phyloP scores from a whole-genome alignment of 1,139 yeast species.

The Taiozyma sp. region DNA sequence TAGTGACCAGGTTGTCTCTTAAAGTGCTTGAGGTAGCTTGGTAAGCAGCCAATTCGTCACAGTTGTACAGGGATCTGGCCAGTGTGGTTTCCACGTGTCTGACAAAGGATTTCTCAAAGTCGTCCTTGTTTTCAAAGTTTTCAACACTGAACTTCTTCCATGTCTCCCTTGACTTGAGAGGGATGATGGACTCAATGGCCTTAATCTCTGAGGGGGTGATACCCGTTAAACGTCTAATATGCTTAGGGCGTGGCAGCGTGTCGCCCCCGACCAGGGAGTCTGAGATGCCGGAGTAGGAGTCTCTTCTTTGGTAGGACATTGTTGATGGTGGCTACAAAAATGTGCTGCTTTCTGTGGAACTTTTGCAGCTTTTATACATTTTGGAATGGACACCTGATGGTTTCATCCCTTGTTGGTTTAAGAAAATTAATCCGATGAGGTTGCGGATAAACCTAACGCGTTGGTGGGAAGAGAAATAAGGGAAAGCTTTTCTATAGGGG shows the following conservation, averaged over 20 bases:
- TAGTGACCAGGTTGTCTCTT: constrained; percentile 74
- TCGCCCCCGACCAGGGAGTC: constrained; percentile 8
- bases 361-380: background rate
- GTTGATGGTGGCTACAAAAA: background rate
- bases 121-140: constrained; percentile 49
- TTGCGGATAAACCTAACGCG: background rate
- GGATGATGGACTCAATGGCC: constrained; percentile 77
- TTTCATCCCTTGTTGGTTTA: background rate
- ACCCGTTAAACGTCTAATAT: constrained; percentile 72
- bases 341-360: background rate
- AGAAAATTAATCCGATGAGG: background rate
- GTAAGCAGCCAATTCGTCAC: constrained; percentile 90
- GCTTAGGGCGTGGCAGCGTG: constrained; percentile 23
- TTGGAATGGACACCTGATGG: background rate
- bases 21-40: constrained; percentile 81
- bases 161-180: constrained; percentile 66
- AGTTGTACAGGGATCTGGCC: constrained; percentile 86
- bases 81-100: constrained; percentile 85
- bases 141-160: constrained; percentile 66
- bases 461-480: background rate
- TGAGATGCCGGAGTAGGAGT: constrained; percentile 13
- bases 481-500: background rate
- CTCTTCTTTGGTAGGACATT: constrained; percentile 7
- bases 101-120: constrained; percentile 68
- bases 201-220: constrained; percentile 87